Evolutionary conservation across 176 grass and related monocot species (phyloP).

Genomic region (Paspalum vaginatum): DNA sequence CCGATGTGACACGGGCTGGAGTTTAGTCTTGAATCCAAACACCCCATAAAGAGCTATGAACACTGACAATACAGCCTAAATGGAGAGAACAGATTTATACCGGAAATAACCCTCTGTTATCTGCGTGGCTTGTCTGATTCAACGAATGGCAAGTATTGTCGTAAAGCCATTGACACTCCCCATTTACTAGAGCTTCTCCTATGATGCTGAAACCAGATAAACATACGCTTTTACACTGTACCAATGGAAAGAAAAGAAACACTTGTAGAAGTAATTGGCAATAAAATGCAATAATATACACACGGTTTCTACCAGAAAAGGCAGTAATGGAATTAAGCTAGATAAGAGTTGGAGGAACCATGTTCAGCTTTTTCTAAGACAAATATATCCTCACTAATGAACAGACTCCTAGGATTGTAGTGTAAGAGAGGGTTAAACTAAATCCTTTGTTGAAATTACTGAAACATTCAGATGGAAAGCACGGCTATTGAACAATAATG

Average conservation of each 20-base stretch:
- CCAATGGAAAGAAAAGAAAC: neutral
- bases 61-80: neutral
- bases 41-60: too few species aligned
- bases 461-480: neutral
- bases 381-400: neutral
- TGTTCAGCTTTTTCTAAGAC: neutral
- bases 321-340: neutral
- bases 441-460: neutral
- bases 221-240: neutral
- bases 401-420: too few species aligned
- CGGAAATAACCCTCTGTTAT: constrained; percentile 56
- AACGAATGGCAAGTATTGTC: constrained; percentile 37
- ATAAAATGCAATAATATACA: neutral
- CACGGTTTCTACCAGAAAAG: neutral
- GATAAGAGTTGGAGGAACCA: neutral
- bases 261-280: neutral
- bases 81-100: constrained; percentile 37
- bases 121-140: constrained; percentile 35
- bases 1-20: too few species aligned
- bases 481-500: neutral
- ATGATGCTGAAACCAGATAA: constrained; percentile 58
- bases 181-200: constrained; percentile 60
- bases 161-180: constrained; percentile 64
- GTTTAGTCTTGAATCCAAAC: too few species aligned
- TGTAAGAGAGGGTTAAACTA: neutral